Percentiles rank a stretch among this genome's conserved stretches.
Conservation (phyloP, 2,329 filamentous ascomycete species). For the Colletotrichum nymphaeae region DNA sequence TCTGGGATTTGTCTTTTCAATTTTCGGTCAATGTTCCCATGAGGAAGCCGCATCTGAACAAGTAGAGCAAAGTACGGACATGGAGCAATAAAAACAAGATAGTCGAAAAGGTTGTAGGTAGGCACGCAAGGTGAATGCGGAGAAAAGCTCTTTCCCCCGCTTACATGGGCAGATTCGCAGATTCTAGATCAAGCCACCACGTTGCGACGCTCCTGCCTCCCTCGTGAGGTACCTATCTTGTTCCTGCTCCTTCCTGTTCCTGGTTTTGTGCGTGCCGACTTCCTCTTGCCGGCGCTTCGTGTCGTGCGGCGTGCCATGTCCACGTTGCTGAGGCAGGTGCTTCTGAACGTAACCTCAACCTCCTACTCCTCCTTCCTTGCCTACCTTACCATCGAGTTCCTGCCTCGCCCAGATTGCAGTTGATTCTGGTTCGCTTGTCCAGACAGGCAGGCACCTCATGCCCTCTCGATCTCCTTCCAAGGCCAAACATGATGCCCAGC, state of each 20-base stretch:
- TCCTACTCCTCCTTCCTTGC: neutral
- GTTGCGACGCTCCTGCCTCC: constrained; percentile 7
- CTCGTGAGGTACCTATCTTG: neutral
- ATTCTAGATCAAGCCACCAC: constrained; percentile 22
- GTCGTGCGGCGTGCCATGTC: neutral
- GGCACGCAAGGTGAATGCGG: neutral
- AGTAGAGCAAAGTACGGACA: too few relatives aligned
- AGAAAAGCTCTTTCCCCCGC: neutral
- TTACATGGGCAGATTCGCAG: neutral
- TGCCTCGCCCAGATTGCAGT: neutral
- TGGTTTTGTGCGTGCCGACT: neutral
- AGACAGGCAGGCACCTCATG: neutral
- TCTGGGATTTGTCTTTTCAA: neutral
- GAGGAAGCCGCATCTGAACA: neutral
- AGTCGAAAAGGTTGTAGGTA: neutral
- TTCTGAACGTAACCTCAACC: neutral
- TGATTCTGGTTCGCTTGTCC: neutral
- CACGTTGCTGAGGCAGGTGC: constrained; percentile 9
- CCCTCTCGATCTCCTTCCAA: neutral
- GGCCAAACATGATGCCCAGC: neutral
- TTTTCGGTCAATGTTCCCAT: neutral
- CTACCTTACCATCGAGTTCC: neutral
- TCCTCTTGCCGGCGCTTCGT: neutral
- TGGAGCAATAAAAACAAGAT: too few relatives aligned
- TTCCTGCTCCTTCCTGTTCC: neutral